Percentiles rank a stretch among this genome's conserved stretches.
These are phyloP conservation scores for Yarrowia sp. DNA, from an alignment of 805 yeast species.

Conservation along the genomic window DNA sequence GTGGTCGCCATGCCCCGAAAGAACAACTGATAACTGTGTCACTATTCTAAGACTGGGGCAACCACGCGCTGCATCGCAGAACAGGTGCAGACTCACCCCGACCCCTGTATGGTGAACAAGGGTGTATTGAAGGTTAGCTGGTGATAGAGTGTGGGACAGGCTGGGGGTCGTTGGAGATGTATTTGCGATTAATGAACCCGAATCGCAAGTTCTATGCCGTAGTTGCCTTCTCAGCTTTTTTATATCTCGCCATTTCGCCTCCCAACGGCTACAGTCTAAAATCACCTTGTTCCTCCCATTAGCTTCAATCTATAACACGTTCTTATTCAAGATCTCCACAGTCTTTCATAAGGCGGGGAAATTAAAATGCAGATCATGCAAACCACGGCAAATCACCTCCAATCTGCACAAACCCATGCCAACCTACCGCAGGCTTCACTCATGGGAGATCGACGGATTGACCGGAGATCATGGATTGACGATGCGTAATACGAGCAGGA, in stretches of 20 bases:
- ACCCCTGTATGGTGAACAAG: neutral
- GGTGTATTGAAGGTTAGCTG: neutral
- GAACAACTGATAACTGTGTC: too few species aligned
- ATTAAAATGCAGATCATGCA: neutral
- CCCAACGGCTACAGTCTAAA: too few species aligned
- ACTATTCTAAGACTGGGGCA: neutral
- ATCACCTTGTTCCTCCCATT: too few species aligned
- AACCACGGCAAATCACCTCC: too few species aligned
- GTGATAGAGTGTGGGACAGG: neutral
- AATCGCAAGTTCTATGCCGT: too few species aligned
- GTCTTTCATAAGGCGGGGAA: neutral
- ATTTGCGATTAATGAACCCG: too few species aligned
- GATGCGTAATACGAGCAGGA: neutral
- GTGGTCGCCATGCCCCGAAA: too few species aligned
- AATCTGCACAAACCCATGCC: conserved; percentile 13
- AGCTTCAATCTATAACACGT: too few species aligned
- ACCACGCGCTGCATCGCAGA: neutral
- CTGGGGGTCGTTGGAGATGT: too few species aligned
- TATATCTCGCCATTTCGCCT: too few species aligned
- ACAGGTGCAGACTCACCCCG: neutral
- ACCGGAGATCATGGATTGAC: neutral
- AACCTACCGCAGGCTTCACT: neutral
- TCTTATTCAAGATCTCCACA: too few species aligned
- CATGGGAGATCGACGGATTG: conserved; percentile 1
- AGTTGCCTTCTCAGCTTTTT: too few species aligned